phyloP scores from a whole-genome alignment of 1,284 basidiomycete genomes.

The Ustilago crameri region DNA sequence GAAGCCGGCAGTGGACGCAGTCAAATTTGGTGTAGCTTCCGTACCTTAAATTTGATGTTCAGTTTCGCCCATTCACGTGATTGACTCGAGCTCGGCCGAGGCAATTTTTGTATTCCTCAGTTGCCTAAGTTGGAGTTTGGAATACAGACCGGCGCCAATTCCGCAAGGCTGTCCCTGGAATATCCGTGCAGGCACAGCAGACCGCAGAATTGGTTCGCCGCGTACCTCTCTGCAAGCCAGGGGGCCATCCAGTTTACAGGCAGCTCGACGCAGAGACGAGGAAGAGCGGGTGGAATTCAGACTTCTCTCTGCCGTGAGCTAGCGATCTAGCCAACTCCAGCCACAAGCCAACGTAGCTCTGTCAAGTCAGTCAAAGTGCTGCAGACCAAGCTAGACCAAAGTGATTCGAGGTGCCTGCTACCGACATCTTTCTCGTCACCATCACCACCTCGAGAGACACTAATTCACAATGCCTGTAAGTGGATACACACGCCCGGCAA shows the following conservation, averaged over 20 bases:
- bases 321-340: not conserved
- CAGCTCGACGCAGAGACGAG: no score
- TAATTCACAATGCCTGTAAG: constrained; percentile 56
- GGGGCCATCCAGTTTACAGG: no score
- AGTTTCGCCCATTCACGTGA: not conserved
- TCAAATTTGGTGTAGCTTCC: not conserved
- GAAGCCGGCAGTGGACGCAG: constrained; percentile 4
- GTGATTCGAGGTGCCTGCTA: constrained; percentile 36
- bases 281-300: no score
- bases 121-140: not conserved
- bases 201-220: no score
- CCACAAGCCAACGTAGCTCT: not conserved
- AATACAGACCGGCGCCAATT: no score
- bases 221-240: no score
- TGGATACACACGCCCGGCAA: constrained; percentile 16
- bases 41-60: no score
- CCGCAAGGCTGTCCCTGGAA: no score
- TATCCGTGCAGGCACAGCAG: no score
- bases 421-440: constrained; percentile 45
- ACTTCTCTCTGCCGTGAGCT: no score
- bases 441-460: constrained; percentile 55
- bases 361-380: not conserved
- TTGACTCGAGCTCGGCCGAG: not conserved
- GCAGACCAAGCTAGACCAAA: constrained; percentile 26
- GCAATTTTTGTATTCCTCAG: no score